A percentile compares a stretch with the other conserved stretches of the same genome.
Evolutionary conservation across 2,329 filamentous ascomycete species (phyloP).

Genomic region (Ascochyta lentis): DNA sequence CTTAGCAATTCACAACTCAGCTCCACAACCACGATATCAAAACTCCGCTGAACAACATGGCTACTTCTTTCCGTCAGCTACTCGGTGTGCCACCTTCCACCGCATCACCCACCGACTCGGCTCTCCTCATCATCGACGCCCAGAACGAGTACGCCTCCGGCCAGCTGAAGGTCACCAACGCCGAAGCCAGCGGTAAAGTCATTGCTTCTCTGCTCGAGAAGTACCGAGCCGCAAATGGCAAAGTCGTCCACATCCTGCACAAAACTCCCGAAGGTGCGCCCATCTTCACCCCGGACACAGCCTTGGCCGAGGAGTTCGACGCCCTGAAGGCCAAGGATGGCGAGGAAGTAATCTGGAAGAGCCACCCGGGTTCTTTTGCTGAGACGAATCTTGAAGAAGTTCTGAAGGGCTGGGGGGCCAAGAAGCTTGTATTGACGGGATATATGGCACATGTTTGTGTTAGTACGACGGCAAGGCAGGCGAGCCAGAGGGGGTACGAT

Average conservation of each 20-base stretch:
- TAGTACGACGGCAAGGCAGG: slow-evolving; percentile 65
- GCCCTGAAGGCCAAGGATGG: slow-evolving; percentile 60
- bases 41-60: background rate
- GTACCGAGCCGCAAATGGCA: slow-evolving; percentile 61
- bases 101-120: slow-evolving; percentile 63
- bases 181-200: slow-evolving; percentile 59
- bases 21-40: too few relatives aligned
- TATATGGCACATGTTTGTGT: slow-evolving; percentile 70
- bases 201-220: slow-evolving; percentile 63
- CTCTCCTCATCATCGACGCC: slow-evolving; percentile 72
- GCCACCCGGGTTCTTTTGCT: slow-evolving; percentile 64
- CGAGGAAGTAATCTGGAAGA: slow-evolving; percentile 64
- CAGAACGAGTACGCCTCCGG: slow-evolving; percentile 68
- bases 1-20: background rate
- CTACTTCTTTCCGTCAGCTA: slow-evolving; percentile 56
- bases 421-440: slow-evolving; percentile 66
- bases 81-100: slow-evolving; percentile 62
- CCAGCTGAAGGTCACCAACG: slow-evolving; percentile 64
- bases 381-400: slow-evolving; percentile 63
- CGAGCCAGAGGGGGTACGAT: slow-evolving; percentile 65
- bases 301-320: slow-evolving; percentile 64
- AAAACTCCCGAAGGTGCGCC: slow-evolving; percentile 65
- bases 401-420: slow-evolving; percentile 56
- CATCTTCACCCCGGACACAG: slow-evolving; percentile 67
- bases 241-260: slow-evolving; percentile 68